Conservation (phyloP, 73 alveolate species). For the Loxodes magnus region DNA sequence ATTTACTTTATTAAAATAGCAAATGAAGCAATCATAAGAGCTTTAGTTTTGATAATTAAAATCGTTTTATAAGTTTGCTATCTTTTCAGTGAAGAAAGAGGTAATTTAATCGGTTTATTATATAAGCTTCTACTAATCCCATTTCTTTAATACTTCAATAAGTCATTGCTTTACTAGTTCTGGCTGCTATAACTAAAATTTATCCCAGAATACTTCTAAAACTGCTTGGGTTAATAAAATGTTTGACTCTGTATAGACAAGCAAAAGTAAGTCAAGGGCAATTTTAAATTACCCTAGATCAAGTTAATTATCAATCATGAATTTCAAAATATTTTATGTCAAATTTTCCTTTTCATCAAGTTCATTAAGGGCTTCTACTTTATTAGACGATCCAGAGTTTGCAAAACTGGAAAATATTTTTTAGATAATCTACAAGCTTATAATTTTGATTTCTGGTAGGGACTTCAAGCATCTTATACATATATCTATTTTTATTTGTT, state of each 20-base stretch:
- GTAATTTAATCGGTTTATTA: conserved; percentile 16
- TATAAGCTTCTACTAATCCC: conserved; percentile 16
- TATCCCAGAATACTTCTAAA: too few relatives aligned
- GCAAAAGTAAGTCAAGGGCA: conserved; percentile 10
- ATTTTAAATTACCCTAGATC: conserved; percentile 8
- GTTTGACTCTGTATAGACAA: too few relatives aligned
- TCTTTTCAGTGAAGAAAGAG: conserved; percentile 48
- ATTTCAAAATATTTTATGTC: too few relatives aligned
- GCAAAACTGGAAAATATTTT: conserved; percentile 6
- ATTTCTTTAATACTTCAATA: conserved; percentile 20
- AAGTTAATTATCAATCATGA: too few relatives aligned
- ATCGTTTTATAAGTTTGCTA: conserved; percentile 23
- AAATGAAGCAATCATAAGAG: conserved; percentile 56
- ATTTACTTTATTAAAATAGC: conserved; percentile 46
- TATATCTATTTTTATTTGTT: conserved; percentile 1
- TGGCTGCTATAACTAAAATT: too few relatives aligned
- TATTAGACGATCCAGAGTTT: background rate
- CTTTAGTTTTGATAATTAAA: conserved; percentile 33
- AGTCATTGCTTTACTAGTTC: conserved; percentile 35
- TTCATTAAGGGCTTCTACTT: conserved; percentile 1
- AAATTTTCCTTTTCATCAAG: conserved; percentile 4
- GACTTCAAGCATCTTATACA: background rate
- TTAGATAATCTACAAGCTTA: conserved; percentile 9
- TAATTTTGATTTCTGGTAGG: conserved; percentile 8
- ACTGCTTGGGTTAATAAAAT: too few relatives aligned